These are phyloP conservation scores for Blumeria hordei DNA, from an alignment of 2,329 filamentous ascomycete genomes.

Conservation along the genomic window DNA sequence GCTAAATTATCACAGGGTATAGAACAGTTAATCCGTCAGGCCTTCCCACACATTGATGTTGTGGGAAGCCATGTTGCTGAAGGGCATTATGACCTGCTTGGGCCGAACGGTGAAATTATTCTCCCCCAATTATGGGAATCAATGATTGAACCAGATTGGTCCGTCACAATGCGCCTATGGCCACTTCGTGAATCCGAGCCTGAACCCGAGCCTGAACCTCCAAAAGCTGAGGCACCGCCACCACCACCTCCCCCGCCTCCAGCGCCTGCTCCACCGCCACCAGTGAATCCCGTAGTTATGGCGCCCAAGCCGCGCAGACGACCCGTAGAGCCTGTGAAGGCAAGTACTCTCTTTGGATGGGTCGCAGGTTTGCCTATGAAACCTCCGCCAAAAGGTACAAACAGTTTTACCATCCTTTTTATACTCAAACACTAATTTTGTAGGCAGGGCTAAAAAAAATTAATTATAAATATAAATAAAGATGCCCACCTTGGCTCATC, in stretches of 20 bases:
- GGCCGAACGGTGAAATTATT: constrained; percentile 61
- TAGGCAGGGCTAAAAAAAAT: too few relatives aligned
- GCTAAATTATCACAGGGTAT: constrained; percentile 35
- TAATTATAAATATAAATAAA: too few relatives aligned
- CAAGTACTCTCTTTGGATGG: constrained; percentile 9
- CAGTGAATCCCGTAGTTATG: constrained; percentile 2
- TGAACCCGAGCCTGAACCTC: constrained; percentile 4
- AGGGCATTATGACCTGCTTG: constrained; percentile 59
- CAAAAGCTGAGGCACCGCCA: not conserved
- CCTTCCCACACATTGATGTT: constrained; percentile 54
- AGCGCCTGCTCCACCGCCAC: constrained; percentile 3
- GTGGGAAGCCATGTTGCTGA: constrained; percentile 54
- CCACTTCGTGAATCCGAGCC: constrained; percentile 25
- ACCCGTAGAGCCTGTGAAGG: constrained; percentile 1
- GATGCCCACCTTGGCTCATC: too few relatives aligned
- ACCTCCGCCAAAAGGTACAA: constrained; percentile 1
- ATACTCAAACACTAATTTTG: too few relatives aligned
- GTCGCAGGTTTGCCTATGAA: constrained; percentile 11
- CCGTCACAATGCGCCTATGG: constrained; percentile 44
- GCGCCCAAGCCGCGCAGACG: constrained; percentile 3
- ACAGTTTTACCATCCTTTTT: too few relatives aligned
- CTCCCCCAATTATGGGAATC: constrained; percentile 63
- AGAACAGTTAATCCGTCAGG: constrained; percentile 68
- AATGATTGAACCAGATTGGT: constrained; percentile 55
- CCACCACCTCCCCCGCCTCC: constrained; percentile 4